phyloP scores from a whole-genome alignment of 2,329 filamentous ascomycete species.

The Fusarium heterosporum region DNA sequence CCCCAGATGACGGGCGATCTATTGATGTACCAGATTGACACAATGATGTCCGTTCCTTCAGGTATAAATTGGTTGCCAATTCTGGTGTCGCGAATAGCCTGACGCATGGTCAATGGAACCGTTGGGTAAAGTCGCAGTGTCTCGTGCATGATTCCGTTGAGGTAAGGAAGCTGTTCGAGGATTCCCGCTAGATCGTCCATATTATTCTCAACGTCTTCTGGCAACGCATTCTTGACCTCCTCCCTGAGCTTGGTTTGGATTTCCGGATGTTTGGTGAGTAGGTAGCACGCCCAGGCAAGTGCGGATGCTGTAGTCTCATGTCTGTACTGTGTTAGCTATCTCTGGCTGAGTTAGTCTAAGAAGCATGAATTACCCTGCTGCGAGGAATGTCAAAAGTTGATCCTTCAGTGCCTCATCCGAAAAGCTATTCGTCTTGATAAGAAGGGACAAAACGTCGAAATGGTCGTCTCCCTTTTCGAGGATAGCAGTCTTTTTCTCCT shows the following conservation, averaged over 20 bases:
- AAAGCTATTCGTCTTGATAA: slow-evolving; percentile 65
- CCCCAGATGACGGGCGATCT: slow-evolving; percentile 74
- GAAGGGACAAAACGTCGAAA: slow-evolving; percentile 72
- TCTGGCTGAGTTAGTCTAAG: fast-evolving
- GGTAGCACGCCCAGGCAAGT: slow-evolving; percentile 37
- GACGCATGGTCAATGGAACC: slow-evolving; percentile 72
- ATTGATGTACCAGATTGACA: slow-evolving; percentile 72
- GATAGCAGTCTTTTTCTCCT: slow-evolving; percentile 62
- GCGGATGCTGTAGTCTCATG: slow-evolving; percentile 42
- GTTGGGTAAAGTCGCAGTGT: slow-evolving; percentile 75
- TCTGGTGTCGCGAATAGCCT: slow-evolving; percentile 66
- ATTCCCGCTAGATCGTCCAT: slow-evolving; percentile 57
- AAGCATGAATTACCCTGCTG: slow-evolving; percentile 40
- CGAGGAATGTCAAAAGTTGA: slow-evolving; percentile 67
- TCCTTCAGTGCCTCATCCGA: slow-evolving; percentile 64
- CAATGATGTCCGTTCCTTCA: slow-evolving; percentile 70
- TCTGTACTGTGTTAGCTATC: slow-evolving; percentile 1
- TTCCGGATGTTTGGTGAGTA: slow-evolving; percentile 33
- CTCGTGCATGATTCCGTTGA: slow-evolving; percentile 77
- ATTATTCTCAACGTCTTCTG: background rate
- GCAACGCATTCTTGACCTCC: slow-evolving; percentile 14
- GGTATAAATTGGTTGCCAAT: slow-evolving; percentile 71
- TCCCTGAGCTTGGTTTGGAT: slow-evolving; percentile 35
- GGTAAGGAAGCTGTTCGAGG: slow-evolving; percentile 73
- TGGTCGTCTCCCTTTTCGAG: slow-evolving; percentile 58